These are phyloP conservation scores for Gossypium laxum DNA, from an alignment of 441 rosid genomes.

Conservation along the genomic window DNA sequence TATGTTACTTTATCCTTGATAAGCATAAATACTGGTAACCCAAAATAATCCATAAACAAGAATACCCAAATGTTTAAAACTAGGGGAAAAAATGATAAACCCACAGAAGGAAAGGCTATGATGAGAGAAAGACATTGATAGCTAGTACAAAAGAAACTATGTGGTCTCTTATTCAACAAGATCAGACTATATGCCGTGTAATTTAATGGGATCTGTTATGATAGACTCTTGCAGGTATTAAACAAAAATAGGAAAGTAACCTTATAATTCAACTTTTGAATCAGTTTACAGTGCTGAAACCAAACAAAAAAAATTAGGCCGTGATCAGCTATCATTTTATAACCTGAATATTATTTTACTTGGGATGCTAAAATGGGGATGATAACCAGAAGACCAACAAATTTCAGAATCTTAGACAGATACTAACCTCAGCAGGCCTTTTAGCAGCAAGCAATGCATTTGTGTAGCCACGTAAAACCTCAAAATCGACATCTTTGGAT, in stretches of 20 bases:
- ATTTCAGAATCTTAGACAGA: conserved; percentile 7
- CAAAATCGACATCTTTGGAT: conserved; percentile 51
- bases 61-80: not conserved
- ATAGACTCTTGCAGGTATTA: not conserved
- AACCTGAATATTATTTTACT: not conserved
- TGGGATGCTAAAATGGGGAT: not conserved
- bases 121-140: not conserved
- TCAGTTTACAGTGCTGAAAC: conserved; percentile 9
- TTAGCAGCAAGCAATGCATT: conserved; percentile 78
- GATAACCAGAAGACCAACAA: not conserved
- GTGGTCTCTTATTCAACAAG: not conserved
- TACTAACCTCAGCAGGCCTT: conserved; percentile 74
- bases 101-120: not conserved
- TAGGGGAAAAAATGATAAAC: not conserved
- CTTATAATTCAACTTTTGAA: conserved; percentile 4
- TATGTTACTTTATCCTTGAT: too few species aligned
- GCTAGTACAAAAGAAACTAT: not conserved
- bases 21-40: too few species aligned
- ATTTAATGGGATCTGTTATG: not conserved
- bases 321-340: not conserved
- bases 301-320: not conserved
- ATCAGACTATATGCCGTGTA: not conserved
- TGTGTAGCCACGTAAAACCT: conserved; percentile 68
- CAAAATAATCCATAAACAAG: not conserved
- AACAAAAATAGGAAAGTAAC: not conserved